phyloP scores from a whole-genome alignment of 768 basidiomycete genomes.

The Boletus rubescentipes region DNA sequence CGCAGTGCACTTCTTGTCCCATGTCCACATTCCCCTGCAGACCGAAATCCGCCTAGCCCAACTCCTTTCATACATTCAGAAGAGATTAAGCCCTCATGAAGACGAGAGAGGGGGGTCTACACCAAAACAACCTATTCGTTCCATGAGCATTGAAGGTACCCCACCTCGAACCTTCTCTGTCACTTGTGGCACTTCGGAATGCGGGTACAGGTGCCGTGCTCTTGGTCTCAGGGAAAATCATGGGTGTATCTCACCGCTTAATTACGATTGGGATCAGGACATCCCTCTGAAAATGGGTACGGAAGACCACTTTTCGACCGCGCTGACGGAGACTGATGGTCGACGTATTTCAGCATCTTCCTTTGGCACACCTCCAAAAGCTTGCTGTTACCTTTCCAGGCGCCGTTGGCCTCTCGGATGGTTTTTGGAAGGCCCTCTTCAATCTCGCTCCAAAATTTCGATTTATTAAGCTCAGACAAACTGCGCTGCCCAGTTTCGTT shows the following conservation, averaged over 20 bases:
- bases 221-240: not conserved
- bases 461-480: not conserved
- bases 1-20: not conserved
- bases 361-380: not conserved
- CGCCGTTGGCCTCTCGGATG: not conserved
- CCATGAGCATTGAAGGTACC: not conserved
- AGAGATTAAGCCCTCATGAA: not conserved
- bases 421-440: not conserved
- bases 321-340: not conserved
- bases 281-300: constrained; percentile 1
- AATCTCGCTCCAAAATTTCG: not conserved
- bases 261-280: not conserved
- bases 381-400: not conserved
- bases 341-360: not conserved
- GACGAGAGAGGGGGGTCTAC: not conserved
- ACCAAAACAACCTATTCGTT: not conserved
- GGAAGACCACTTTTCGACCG: not conserved
- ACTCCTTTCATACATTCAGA: constrained; percentile 2
- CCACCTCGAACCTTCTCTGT: not conserved
- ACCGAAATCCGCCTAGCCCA: not conserved
- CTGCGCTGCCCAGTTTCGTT: not conserved
- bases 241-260: not conserved
- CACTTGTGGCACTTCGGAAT: not conserved
- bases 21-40: not conserved
- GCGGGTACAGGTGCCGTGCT: not conserved